Base-by-base conservation (phyloP, 2,329 filamentous ascomycete genomes). In the Eutypa lata region DNA sequence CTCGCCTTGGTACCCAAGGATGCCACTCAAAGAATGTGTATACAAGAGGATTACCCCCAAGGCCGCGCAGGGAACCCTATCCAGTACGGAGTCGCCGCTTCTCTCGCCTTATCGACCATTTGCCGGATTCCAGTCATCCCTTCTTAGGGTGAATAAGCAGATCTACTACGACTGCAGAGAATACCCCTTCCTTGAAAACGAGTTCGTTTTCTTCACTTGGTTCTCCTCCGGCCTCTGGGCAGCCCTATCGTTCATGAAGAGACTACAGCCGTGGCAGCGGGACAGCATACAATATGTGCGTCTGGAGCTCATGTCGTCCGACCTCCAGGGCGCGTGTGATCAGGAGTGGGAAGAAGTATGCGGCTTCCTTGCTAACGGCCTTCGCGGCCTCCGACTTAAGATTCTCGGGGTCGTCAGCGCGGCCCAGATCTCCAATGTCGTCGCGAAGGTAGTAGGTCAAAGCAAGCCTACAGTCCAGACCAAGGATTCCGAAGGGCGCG, bases 181-280 rank as follows among this genome's bases (percentile, higher is more conserved):
- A 0, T 22, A 76, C 1, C 72, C 76, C 2, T 76, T 75, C 53
- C 54, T 59, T 7, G 48, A 58, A 21, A 76, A 74, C 61, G 74
- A 76, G 45, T 77, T 78, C 51, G 68, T 69, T 24, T 79, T 76
- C 53, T 64, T 71, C 31, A 73, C 72, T 33, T 74, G 71, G 70
- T 76, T 76, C 60, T 67, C 71, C 11, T 73, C 72, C 6, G 76
- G 74, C 0, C 60, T 76, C 6, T 69, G 69, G 55, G 67, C 73
- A 1, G 75, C 73, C 0, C 57, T 66, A 7, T 61, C 64, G 2
- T 73, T 76, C 49, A 64, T 67, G 1, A 54, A 61, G 11, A 55
- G 56, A 2, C 59, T 75, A 28, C 47, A 52, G 33, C 57, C 63
- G 3, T 78, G 76, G 76, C 76, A 79, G 65, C 62, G 66, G 3